These are phyloP conservation scores for Dactylellina cionopaga DNA, from an alignment of 2,329 filamentous ascomycete genomes.

Conservation along the genomic window DNA sequence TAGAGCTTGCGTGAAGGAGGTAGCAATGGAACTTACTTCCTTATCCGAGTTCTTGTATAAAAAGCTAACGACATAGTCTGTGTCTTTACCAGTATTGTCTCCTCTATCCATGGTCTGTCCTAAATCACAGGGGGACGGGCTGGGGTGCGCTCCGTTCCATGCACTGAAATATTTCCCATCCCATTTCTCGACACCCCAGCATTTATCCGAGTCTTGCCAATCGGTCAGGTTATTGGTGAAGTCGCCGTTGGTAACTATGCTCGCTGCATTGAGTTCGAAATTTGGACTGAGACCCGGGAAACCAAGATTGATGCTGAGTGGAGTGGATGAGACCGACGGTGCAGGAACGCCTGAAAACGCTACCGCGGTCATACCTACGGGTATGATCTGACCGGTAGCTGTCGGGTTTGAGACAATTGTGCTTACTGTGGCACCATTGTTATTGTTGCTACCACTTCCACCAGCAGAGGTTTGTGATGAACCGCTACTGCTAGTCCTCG, in stretches of 20 bases:
- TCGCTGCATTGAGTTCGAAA: constrained; percentile 17
- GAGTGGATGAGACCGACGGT: constrained; percentile 1
- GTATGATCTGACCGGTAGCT: constrained; percentile 26
- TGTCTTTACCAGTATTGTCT: constrained; percentile 18
- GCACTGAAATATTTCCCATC: constrained; percentile 38
- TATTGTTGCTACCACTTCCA: neutral
- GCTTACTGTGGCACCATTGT: constrained; percentile 5
- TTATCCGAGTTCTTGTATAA: constrained; percentile 26
- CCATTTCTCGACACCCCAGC: constrained; percentile 41
- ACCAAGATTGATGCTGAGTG: constrained; percentile 3
- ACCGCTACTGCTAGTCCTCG: neutral
- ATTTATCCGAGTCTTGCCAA: constrained; percentile 23
- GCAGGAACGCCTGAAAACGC: constrained; percentile 33
- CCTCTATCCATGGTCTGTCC: constrained; percentile 20
- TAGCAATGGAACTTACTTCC: neutral
- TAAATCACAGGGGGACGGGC: constrained; percentile 10
- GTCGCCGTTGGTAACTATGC: constrained; percentile 28
- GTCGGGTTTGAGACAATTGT: constrained; percentile 11
- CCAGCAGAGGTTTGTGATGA: neutral
- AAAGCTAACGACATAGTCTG: constrained; percentile 45
- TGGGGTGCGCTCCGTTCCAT: constrained; percentile 28
- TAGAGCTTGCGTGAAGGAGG: neutral
- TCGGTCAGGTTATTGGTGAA: constrained; percentile 36
- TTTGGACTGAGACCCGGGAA: constrained; percentile 31
- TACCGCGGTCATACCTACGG: constrained; percentile 33